Base-by-base conservation (phyloP, 2,329 filamentous ascomycete species). In the Amauroascus verrucosus region DNA sequence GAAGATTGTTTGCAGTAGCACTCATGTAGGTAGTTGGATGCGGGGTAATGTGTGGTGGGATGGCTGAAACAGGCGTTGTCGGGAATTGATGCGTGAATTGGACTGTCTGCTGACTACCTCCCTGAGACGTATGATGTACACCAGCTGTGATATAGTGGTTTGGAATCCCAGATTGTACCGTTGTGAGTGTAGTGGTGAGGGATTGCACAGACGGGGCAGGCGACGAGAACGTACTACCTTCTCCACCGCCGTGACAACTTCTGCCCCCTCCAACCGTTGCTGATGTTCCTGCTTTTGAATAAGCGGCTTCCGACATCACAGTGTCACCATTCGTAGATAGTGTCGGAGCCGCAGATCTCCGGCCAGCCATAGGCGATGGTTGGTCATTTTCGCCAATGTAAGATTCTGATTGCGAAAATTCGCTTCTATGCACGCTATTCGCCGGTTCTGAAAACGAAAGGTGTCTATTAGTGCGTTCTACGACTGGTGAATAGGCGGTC, bases 291-390 rank as follows among this genome's bases (percentile, higher is more conserved):
- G 88, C 80, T 61, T 93, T 87, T 28, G 88, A 95, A 40, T 85
- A 82, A 13, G 85, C 85, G 9, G 79, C 79, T 60, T 89, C 81
- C 1, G 88, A 95, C 56, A 82, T 78, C 8, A 85, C 76, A 0
- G 84, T 84, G 59, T 91, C 88, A 41, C 82, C 81, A 58, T 90
- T 88, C 13, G 88, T 95, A n/a, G 86, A 88, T 3, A 89, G 76
- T 0, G 89, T 95, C 1, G 85, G 85, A 3, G 86, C 85, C 51
- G 82, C 78, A 20, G 86, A 94, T 64, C 85, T 84, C 56, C 81
- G 82, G 55, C 85, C 84, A 24, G 78, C 77, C 0, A 79, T 72
- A 7, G 76, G 81, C 1, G 78, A 75, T 14, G 49, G 7, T 59
- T 84, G 82, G 37, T 72, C 73, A 0, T 83, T 84, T 49, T 78